Percentiles rank a stretch among this genome's conserved stretches.
Conservation (phyloP, 2,329 filamentous ascomycete genomes). For the Amesomyces nigricolor region DNA sequence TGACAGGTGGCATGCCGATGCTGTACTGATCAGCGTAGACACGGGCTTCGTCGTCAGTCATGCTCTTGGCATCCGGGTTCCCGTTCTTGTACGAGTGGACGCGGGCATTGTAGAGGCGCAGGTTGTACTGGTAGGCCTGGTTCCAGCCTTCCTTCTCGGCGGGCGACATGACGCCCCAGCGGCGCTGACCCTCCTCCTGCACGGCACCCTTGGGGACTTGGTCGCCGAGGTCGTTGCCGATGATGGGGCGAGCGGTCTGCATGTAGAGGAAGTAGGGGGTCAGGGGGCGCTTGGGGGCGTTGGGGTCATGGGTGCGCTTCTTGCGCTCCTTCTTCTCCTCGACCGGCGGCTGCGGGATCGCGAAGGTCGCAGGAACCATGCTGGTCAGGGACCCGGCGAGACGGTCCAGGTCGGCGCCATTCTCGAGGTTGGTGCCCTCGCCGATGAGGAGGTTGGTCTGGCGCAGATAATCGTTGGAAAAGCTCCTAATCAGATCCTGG, state of each 20-base stretch:
- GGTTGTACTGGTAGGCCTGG: conserved; percentile 62
- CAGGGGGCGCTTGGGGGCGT: conserved; percentile 87
- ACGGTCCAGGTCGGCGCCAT: conserved; percentile 43
- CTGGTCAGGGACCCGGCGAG: conserved; percentile 47
- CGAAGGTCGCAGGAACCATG: conserved; percentile 37
- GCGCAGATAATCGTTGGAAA: conserved; percentile 78
- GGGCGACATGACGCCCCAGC: conserved; percentile 74
- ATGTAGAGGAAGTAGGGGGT: conserved; percentile 96
- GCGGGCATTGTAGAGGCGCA: conserved; percentile 59
- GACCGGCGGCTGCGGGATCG: conserved; percentile 40
- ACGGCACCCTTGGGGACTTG: conserved; percentile 78
- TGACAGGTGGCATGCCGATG: conserved; percentile 48
- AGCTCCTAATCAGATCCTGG: conserved; percentile 69
- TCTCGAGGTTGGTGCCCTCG: conserved; percentile 49
- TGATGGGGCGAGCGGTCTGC: conserved; percentile 77
- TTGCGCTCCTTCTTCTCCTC: conserved; percentile 83
- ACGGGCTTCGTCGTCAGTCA: conserved; percentile 56
- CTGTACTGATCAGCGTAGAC: conserved; percentile 54
- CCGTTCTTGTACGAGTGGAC: conserved; percentile 60
- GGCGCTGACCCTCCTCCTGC: conserved; percentile 76
- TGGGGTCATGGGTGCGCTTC: conserved; percentile 81
- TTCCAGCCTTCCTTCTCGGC: conserved; percentile 67
- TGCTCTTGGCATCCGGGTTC: conserved; percentile 53
- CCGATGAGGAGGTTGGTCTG: conserved; percentile 81
- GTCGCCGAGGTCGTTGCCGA: conserved; percentile 71